phyloP scores from a whole-genome alignment of 768 basidiomycete species.

The Russula brevipes region DNA sequence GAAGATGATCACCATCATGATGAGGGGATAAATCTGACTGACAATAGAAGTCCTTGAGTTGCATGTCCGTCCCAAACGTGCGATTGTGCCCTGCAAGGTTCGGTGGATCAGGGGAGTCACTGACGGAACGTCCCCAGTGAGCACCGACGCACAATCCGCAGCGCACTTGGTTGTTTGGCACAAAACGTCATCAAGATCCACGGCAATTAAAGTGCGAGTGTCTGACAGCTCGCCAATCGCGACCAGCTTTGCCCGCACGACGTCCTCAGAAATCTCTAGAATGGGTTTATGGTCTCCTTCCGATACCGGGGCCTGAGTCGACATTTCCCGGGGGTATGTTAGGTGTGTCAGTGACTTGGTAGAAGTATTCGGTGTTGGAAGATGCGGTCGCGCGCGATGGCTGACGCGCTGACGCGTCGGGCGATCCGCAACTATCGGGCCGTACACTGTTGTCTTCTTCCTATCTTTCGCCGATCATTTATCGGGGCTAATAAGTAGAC shows the following conservation, averaged over 20 bases:
- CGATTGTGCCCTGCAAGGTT: constrained; percentile 20
- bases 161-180: constrained; percentile 20
- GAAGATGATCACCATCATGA: neutral
- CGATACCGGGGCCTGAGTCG: neutral
- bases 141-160: constrained; percentile 17
- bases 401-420: no score
- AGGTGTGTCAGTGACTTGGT: neutral
- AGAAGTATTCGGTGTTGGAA: neutral
- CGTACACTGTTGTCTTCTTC: no score
- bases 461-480: no score
- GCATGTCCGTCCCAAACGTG: constrained; percentile 20
- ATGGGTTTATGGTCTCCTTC: neutral
- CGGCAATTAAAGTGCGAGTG: constrained; percentile 9
- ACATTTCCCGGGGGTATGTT: neutral
- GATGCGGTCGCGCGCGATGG: no score
- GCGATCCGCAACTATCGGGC: no score
- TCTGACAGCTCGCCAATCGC: neutral
- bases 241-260: neutral
- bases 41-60: constrained; percentile 21
- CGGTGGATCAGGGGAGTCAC: neutral
- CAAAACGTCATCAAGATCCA: constrained; percentile 23
- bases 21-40: neutral
- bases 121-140: neutral
- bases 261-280: constrained; percentile 5
- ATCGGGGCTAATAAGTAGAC: no score